These are phyloP conservation scores for Boletus edulis DNA, from an alignment of 768 basidiomycete species.

Conservation along the genomic window DNA sequence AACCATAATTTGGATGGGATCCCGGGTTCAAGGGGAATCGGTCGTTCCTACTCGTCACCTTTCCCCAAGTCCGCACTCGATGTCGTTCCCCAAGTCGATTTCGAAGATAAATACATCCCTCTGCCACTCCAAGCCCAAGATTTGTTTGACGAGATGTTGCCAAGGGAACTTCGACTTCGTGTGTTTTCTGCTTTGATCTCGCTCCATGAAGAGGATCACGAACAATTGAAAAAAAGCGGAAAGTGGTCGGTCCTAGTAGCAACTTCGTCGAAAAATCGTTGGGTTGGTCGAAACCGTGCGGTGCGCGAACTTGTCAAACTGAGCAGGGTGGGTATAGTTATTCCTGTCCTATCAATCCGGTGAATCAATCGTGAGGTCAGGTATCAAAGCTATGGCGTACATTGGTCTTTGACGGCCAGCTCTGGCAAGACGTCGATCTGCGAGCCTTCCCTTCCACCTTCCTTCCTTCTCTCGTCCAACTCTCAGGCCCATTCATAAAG, in stretches of 20 bases:
- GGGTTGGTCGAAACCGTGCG: constrained; percentile 76
- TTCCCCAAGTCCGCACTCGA: constrained; percentile 62
- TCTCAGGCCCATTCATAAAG: constrained; percentile 64
- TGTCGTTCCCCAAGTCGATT: constrained; percentile 44
- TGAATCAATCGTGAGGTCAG: constrained; percentile 38
- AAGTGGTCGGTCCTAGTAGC: constrained; percentile 66
- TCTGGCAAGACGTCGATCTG: constrained; percentile 74
- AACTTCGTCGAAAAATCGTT: constrained; percentile 57
- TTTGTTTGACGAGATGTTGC: constrained; percentile 69
- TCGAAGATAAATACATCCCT: constrained; percentile 51
- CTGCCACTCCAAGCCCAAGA: constrained; percentile 44
- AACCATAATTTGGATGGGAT: constrained; percentile 16
- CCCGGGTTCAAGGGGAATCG: constrained; percentile 42
- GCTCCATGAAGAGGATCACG: constrained; percentile 59
- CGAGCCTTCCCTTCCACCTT: constrained; percentile 54
- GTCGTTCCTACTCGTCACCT: constrained; percentile 64
- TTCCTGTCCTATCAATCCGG: constrained; percentile 7
- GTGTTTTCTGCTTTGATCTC: constrained; percentile 55
- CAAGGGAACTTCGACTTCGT: constrained; percentile 65
- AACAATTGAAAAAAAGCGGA: constrained; percentile 39
- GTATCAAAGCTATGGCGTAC: constrained; percentile 76
- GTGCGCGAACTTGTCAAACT: constrained; percentile 76
- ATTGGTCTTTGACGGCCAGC: constrained; percentile 80
- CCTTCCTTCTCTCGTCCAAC: constrained; percentile 49
- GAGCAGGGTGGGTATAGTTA: constrained; percentile 59